These are phyloP conservation scores for Pythium guiyangense DNA, from an alignment of 352 stramenopile species.

Conservation along the genomic window DNA sequence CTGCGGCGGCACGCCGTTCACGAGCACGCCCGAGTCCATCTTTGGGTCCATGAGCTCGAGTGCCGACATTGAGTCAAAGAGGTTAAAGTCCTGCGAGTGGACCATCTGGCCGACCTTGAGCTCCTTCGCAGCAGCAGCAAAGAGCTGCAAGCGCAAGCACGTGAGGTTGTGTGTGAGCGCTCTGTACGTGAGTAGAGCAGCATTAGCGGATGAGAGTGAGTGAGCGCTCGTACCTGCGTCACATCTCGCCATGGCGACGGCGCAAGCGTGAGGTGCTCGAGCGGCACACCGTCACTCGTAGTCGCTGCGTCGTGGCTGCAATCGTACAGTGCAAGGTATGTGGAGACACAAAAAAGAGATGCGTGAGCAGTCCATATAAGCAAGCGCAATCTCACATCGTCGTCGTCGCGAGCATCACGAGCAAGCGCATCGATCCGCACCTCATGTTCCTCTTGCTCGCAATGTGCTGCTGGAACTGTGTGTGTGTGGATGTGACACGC, in stretches of 20 bases:
- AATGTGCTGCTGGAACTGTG: too few relatives aligned
- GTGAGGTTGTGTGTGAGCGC: not conserved
- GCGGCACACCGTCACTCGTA: conserved; percentile 8
- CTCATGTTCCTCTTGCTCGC: too few relatives aligned
- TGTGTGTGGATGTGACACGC: too few relatives aligned
- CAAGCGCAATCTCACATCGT: too few relatives aligned
- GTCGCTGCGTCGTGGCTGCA: conserved; percentile 9
- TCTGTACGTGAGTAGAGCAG: not conserved
- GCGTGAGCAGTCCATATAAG: too few relatives aligned
- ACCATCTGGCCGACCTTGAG: conserved; percentile 79
- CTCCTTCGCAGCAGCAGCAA: conserved; percentile 50
- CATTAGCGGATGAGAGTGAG: not conserved
- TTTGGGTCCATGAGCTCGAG: conserved; percentile 93
- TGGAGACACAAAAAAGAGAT: too few relatives aligned
- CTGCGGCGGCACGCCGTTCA: conserved; percentile 46
- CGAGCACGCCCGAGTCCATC: conserved; percentile 91
- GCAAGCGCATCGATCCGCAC: too few relatives aligned
- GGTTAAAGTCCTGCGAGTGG: conserved; percentile 80
- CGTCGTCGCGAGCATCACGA: too few relatives aligned
- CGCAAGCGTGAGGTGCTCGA: conserved; percentile 26
- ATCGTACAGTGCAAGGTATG: not conserved
- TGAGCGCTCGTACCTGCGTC: conserved; percentile 28
- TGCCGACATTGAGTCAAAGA: conserved; percentile 94
- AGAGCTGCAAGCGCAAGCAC: conserved; percentile 1
- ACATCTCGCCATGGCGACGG: conserved; percentile 35